Conservation (phyloP, 164 flowering plant genomes). For the Vitis rotundifolia region DNA sequence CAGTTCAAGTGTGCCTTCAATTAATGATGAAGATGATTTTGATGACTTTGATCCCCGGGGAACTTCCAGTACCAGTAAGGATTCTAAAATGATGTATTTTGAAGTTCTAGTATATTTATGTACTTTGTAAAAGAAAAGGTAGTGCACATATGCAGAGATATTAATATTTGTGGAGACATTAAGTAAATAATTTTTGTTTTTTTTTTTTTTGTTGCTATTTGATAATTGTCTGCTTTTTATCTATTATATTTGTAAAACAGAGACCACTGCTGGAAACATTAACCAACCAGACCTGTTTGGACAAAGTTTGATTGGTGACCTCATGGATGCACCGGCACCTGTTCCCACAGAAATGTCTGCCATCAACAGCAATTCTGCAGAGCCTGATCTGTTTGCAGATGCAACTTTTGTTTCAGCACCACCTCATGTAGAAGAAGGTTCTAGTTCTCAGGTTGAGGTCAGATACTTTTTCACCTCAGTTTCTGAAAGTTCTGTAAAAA, state of each 20-base stretch:
- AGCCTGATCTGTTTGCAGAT: slow-evolving; percentile 91
- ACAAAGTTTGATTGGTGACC: slow-evolving; percentile 51
- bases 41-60: slow-evolving; percentile 99
- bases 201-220: slow-evolving; percentile 1
- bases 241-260: slow-evolving; percentile 31
- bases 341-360: slow-evolving; percentile 37
- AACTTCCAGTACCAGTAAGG: slow-evolving; percentile 69
- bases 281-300: slow-evolving; percentile 78
- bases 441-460: slow-evolving; percentile 50
- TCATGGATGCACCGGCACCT: slow-evolving; percentile 68
- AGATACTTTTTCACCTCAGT: not conserved
- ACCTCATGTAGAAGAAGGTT: slow-evolving; percentile 34
- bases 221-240: too few relatives aligned
- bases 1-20: slow-evolving; percentile 42
- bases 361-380: slow-evolving; percentile 36
- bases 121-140: not conserved
- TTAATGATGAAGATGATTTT: slow-evolving; percentile 67
- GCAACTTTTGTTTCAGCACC: slow-evolving; percentile 90
- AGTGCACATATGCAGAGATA: not conserved
- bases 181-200: too few relatives aligned
- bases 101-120: not conserved
- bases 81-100: not conserved
- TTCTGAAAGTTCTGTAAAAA: not conserved
- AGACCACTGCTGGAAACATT: slow-evolving; percentile 53
- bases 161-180: too few relatives aligned